A percentile compares a stretch with the other conserved stretches of the same genome.
phyloP scores from a whole-genome alignment of 805 yeast species.

The Zygosaccharomyces gambellarensis region DNA sequence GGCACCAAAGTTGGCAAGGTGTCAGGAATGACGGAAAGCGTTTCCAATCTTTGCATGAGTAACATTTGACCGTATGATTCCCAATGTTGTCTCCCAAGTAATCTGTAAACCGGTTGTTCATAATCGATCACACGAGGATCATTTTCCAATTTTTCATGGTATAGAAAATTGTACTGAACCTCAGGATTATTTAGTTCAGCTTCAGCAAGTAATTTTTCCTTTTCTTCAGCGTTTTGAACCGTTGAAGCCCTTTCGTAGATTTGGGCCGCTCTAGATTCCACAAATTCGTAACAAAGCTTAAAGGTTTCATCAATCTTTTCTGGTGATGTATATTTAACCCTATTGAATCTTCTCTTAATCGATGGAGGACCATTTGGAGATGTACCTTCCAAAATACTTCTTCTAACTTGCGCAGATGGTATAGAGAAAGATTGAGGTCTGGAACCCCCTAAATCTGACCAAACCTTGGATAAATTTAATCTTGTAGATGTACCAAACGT shows the following conservation, averaged over 20 bases:
- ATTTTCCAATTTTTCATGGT: conserved; percentile 37
- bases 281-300: conserved; percentile 56
- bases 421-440: conserved; percentile 31
- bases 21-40: conserved; percentile 82
- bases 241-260: conserved; percentile 29
- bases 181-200: conserved; percentile 83
- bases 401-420: conserved; percentile 24
- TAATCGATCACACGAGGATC: conserved; percentile 52
- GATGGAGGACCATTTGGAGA: conserved; percentile 49
- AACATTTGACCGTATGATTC: conserved; percentile 62
- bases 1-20: conserved; percentile 88
- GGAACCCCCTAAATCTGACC: conserved; percentile 26
- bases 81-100: conserved; percentile 68
- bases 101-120: conserved; percentile 74
- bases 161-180: conserved; percentile 63
- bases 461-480: conserved; percentile 18
- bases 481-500: conserved; percentile 18
- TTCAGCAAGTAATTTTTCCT: conserved; percentile 39
- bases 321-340: conserved; percentile 61
- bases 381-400: conserved; percentile 35
- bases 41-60: conserved; percentile 88
- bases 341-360: conserved; percentile 40
- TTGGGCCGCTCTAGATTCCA: conserved; percentile 47
- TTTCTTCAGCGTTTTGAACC: conserved; percentile 24
- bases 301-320: conserved; percentile 66